Base-by-base conservation (phyloP, 2,329 filamentous ascomycete species). In the Didymella pomorum region DNA sequence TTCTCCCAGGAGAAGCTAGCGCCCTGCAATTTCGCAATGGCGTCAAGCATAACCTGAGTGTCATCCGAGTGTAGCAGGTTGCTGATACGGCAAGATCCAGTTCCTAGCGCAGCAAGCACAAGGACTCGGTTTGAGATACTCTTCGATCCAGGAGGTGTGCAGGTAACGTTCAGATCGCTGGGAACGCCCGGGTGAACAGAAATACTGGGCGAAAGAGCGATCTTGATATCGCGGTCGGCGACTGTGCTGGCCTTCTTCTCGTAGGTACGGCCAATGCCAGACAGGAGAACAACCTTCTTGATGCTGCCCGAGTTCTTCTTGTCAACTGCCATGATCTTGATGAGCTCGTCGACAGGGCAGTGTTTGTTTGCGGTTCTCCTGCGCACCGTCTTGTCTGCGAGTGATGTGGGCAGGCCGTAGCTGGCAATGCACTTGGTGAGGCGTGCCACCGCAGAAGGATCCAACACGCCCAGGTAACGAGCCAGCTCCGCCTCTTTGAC, bases 261-360 rank as follows among this genome's bases (percentile, higher is more conserved):
- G 71, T 94, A 80, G 0, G 93, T 96, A 70, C 89, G 87, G 56
- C 95, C 95, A 73, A 99, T 96, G 12, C 90, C 90, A 0, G 93
- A 93, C 11, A 99, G 83, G 8, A 99, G 85, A 7, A 97, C 94
- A 63, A 99, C 90, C 79, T 97, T 98, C 83, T 99, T 99, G 78
- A 94, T 93, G 58, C 86, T 86, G 2, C 95, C 95, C 43, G 96
- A 91, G 66, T 99, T 99, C 83, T 99, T 99, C 85, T 99, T 99
- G 79, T 99, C 95, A 9, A 99, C 90, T 0, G 90, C 93, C 95
- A 99, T 99, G 75, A 96, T 96, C 65, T 89, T 85, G 56, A 99
- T 84, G 50, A 99, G 79, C 33, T 90, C 85, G 67, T 97, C 91
- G 2, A 97, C 91, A 0, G 91, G 89, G 74, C 95, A 99, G 64